Conservation (phyloP, 495 filamentous ascomycete species). For the Penicillium taxi region DNA sequence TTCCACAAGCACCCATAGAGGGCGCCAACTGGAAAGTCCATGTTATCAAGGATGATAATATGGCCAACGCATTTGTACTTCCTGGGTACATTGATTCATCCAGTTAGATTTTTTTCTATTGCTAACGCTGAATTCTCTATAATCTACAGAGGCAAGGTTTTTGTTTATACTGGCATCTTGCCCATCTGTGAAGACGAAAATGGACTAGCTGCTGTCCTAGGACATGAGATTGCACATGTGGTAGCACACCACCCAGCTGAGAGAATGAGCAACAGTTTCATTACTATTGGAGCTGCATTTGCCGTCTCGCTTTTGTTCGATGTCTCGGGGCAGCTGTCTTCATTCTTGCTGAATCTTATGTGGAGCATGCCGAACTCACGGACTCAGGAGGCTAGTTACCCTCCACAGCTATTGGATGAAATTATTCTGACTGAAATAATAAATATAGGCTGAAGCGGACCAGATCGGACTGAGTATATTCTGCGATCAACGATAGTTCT, state of each 20-base stretch:
- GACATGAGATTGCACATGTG: slow-evolving; percentile 93
- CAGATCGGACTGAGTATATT: slow-evolving; percentile 68
- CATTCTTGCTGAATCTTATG: slow-evolving; percentile 49
- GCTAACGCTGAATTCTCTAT: slow-evolving; percentile 4
- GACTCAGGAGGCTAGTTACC: slow-evolving; percentile 51
- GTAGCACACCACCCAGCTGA: slow-evolving; percentile 75
- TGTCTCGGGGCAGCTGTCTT: slow-evolving; percentile 37
- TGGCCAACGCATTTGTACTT: slow-evolving; percentile 79
- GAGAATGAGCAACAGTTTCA: slow-evolving; percentile 55
- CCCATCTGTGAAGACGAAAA: slow-evolving; percentile 62
- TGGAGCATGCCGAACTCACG: slow-evolving; percentile 64
- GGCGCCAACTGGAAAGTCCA: slow-evolving; percentile 70
- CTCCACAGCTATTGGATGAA: too few relatives aligned
- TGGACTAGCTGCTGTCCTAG: slow-evolving; percentile 74
- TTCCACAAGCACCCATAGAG: slow-evolving; percentile 58
- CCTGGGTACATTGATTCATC: slow-evolving; percentile 49
- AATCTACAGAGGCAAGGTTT: slow-evolving; percentile 65
- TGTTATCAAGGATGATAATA: slow-evolving; percentile 63
- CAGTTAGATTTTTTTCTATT: neutral
- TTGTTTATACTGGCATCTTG: slow-evolving; percentile 81
- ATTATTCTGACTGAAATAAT: too few relatives aligned
- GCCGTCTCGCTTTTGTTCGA: slow-evolving; percentile 43
- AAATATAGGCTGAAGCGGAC: slow-evolving; percentile 61
- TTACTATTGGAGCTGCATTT: slow-evolving; percentile 48
- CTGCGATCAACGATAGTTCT: slow-evolving; percentile 27